Conservation (phyloP, 192 early-diverging fungal genomes). For the Powellomyces hirtus region DNA sequence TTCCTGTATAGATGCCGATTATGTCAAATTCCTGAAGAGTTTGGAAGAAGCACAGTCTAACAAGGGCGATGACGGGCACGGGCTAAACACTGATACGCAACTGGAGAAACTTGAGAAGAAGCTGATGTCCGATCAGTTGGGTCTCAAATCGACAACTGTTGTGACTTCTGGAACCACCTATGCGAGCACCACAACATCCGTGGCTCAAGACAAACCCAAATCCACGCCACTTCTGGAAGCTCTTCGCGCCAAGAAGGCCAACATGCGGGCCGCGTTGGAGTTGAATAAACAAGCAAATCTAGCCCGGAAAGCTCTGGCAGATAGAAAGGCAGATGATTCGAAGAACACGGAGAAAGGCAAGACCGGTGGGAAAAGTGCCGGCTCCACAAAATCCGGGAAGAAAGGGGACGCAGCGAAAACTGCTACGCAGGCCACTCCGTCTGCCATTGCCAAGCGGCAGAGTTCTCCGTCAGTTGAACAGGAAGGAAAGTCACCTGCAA, state of each 20-base stretch:
- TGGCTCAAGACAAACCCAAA: slow-evolving; percentile 55
- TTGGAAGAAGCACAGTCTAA: slow-evolving; percentile 41
- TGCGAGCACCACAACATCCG: background rate
- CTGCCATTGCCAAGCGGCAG: background rate
- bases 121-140: slow-evolving; percentile 20
- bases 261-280: slow-evolving; percentile 39
- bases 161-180: slow-evolving; percentile 16
- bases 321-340: background rate
- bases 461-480: background rate
- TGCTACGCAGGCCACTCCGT: background rate
- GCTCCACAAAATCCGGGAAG: background rate
- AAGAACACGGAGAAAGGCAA: background rate
- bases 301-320: slow-evolving; percentile 8
- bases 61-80: background rate
- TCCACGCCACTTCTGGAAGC: slow-evolving; percentile 75
- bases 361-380: background rate
- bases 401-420: background rate
- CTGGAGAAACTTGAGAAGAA: slow-evolving; percentile 47
- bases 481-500: background rate
- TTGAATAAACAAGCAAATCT: slow-evolving; percentile 38
- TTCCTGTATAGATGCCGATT: slow-evolving; percentile 65
- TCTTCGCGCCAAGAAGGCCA: slow-evolving; percentile 68
- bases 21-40: slow-evolving; percentile 68
- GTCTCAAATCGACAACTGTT: background rate
- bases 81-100: slow-evolving; percentile 38